Percentiles rank a stretch among this genome's conserved stretches.
Evolutionary conservation across 176 grass and related monocot species (phyloP).

Genomic region (Panicum miliaceum): DNA sequence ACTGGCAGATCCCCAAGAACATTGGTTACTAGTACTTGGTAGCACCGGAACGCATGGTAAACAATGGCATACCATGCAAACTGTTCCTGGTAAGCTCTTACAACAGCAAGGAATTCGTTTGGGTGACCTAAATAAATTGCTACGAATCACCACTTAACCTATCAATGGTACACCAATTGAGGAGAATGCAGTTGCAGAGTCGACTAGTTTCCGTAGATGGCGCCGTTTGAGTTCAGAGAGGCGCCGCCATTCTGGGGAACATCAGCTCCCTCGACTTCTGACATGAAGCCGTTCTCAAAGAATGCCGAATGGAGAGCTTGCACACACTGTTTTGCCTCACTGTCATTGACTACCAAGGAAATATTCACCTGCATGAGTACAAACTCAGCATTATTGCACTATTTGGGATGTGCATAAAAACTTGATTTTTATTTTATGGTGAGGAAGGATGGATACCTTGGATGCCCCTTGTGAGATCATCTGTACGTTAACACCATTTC

Average conservation of each 20-base stretch:
- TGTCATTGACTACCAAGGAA: conserved; percentile 86
- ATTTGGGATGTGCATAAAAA: background rate
- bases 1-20: background rate
- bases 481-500: conserved; percentile 86
- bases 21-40: background rate
- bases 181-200: conserved; percentile 8
- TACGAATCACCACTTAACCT: conserved; percentile 21
- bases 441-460: conserved; percentile 55
- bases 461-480: conserved; percentile 99
- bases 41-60: background rate
- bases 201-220: conserved; percentile 41
- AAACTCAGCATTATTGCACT: background rate
- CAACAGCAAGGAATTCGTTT: conserved; percentile 33
- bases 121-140: conserved; percentile 24
- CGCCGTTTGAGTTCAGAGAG: conserved; percentile 35
- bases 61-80: conserved; percentile 32
- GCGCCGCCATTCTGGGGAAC: conserved; percentile 43
- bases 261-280: conserved; percentile 57
- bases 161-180: background rate
- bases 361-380: conserved; percentile 74
- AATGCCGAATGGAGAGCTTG: conserved; percentile 82
- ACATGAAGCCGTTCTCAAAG: conserved; percentile 83
- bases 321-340: conserved; percentile 81
- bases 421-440: background rate
- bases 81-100: conserved; percentile 21